phyloP scores from a whole-genome alignment of 2,329 filamentous ascomycete species.

The Fusarium siculi region DNA sequence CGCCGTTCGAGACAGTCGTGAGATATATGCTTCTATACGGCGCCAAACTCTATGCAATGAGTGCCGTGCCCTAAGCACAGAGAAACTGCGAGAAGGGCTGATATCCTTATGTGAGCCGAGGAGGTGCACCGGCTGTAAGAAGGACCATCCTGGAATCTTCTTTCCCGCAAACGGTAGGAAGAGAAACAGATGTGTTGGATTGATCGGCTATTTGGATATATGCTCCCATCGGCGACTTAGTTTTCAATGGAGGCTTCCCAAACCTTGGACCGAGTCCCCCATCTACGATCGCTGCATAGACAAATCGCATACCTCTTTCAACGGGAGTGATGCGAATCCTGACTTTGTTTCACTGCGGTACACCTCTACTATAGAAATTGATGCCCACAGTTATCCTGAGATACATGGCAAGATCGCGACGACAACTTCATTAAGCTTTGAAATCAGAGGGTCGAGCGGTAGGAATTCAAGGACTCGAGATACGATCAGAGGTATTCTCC shows the following conservation, averaged over 20 bases:
- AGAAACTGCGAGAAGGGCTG: not conserved
- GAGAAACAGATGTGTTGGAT: not conserved
- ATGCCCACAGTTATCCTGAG: accelerated
- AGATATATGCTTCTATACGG: not conserved
- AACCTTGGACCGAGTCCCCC: accelerated
- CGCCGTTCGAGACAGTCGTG: not conserved
- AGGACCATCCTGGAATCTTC: not conserved
- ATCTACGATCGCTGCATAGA: not conserved
- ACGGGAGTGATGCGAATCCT: not conserved
- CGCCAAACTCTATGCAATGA: not conserved
- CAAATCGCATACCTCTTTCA: not conserved
- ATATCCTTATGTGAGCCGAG: not conserved
- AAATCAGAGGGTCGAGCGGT: not conserved
- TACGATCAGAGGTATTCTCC: not conserved
- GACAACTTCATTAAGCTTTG: not conserved
- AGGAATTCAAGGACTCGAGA: not conserved
- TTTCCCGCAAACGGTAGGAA: not conserved
- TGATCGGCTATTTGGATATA: not conserved
- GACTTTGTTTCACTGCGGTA: not conserved
- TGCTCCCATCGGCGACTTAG: not conserved
- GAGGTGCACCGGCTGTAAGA: not conserved
- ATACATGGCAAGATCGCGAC: not conserved
- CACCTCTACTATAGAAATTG: not conserved
- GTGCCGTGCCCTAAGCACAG: not conserved
- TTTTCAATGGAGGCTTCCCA: not conserved